Evolutionary conservation across 352 stramenopile genomes (phyloP), one percentile per base, ranked within the genome.

Genomic region (Phytopythium ostracodes): DNA sequence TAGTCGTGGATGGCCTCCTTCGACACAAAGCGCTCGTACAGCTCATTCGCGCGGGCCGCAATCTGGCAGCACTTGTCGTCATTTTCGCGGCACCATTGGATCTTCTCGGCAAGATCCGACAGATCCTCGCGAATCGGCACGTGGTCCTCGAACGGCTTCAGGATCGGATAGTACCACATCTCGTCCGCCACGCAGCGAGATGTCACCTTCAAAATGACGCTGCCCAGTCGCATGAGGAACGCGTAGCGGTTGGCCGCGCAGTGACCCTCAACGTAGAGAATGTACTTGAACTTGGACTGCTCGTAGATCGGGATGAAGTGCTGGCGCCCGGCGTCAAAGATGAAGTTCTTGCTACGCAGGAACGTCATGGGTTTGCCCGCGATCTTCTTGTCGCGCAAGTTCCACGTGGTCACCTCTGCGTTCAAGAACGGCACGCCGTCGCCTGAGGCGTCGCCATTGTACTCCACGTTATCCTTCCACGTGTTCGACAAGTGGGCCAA

Each of bases 241-340:
- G 91, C 96, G 76, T 99, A 99, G 59, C 97, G 94, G 82, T 98
- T 99, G 15, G 97, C 97, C 52, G 96, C 96, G 73, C 96, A 99
- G 64, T 98, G 94, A 27, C 97, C 96, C 72, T 99, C 96, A 11
- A 98, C 89, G 70, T 99, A 98, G 38, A 99, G 74, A 63, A 98
- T 85, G 75, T 98, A 98, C 77, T 99, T 97, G 79, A 97, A 99
- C 67, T 88, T 95, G 44, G 86, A 96, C 77, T 99, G 96, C 73
- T 99, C 85, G 74, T 99, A 99, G 73, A 99, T 99, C 14, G 96
- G 96, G 24, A 98, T 98, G 65, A 98, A 99, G 64, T 98, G 94
- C 60, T 98, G 84, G 50, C 83, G 89, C 54, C 91, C 94, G 64
- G 96, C 97, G 42, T 88, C 72, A 64, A 98, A 97, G 56, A 94